A percentile compares a stretch with the other conserved stretches of the same genome.
Conservation (phyloP, 352 stramenopile species). For the Phytophthora sp. region DNA sequence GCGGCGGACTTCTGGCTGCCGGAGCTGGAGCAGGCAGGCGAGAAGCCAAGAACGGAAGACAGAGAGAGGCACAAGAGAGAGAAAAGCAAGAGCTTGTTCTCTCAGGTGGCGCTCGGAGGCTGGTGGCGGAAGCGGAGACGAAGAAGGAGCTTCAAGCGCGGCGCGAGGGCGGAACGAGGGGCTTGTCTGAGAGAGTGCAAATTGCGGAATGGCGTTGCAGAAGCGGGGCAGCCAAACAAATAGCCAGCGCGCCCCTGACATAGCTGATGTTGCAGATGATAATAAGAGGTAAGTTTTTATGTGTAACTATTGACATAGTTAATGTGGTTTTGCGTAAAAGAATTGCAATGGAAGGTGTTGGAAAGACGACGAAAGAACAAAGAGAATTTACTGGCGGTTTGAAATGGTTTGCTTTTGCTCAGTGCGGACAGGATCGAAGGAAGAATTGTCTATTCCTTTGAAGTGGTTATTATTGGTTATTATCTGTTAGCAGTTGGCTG, state of each 20-base stretch:
- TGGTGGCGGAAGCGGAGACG: constrained; percentile 4
- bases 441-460: constrained; percentile 23
- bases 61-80: constrained; percentile 31
- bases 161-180: constrained; percentile 8
- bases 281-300: background rate
- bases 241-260: constrained; percentile 24
- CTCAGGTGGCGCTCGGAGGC: constrained; percentile 11
- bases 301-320: background rate
- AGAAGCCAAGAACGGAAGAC: constrained; percentile 20
- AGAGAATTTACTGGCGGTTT: constrained; percentile 34
- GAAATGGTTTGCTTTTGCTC: background rate
- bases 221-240: constrained; percentile 12
- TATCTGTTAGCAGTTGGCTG: constrained; percentile 14
- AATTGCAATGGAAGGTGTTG: background rate
- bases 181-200: constrained; percentile 25
- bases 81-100: background rate
- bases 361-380: constrained; percentile 5
- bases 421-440: no score
- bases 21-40: no score
- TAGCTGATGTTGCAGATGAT: background rate
- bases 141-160: constrained; percentile 18
- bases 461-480: no score
- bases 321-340: background rate
- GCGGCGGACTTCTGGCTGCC: background rate
- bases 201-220: constrained; percentile 37